Percentiles rank a stretch among this genome's conserved stretches.
Conservation (phyloP, 2,329 filamentous ascomycete species). For the Epichloe scottii region DNA sequence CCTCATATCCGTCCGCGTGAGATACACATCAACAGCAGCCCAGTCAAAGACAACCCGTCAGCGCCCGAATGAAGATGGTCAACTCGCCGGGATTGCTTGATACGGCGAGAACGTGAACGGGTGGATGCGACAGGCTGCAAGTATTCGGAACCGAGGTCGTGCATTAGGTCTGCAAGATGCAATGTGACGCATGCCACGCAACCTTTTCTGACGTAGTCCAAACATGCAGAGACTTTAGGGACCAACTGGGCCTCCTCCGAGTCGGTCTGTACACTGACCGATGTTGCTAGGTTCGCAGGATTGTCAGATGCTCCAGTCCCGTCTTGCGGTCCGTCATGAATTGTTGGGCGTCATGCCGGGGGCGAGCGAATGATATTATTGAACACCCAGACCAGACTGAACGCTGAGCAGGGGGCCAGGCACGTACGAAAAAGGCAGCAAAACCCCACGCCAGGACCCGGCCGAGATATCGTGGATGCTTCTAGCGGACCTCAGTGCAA, state of each 20-base stretch:
- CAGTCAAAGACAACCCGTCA: too few species aligned
- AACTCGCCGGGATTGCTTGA: too few species aligned
- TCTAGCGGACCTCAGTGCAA: not conserved
- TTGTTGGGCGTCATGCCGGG: too few species aligned
- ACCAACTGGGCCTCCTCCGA: not conserved
- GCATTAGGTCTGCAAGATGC: not conserved
- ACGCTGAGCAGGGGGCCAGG: not conserved
- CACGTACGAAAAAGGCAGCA: not conserved
- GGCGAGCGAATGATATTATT: too few species aligned
- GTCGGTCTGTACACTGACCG: not conserved
- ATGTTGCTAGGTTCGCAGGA: not conserved
- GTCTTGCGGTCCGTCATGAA: too few species aligned
- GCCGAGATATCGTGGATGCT: not conserved
- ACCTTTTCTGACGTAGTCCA: not conserved
- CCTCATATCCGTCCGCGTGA: too few species aligned
- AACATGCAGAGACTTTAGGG: not conserved
- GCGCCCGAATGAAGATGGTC: too few species aligned
- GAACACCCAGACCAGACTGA: not conserved
- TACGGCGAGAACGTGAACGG: too few species aligned
- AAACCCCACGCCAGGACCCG: not conserved
- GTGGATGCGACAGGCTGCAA: not conserved
- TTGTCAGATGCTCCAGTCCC: too few species aligned
- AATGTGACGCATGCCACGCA: not conserved
- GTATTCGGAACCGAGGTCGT: not conserved
- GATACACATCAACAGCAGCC: too few species aligned